Conservation (phyloP, 1,284 basidiomycete species). For the Schizophyllum amplum region DNA sequence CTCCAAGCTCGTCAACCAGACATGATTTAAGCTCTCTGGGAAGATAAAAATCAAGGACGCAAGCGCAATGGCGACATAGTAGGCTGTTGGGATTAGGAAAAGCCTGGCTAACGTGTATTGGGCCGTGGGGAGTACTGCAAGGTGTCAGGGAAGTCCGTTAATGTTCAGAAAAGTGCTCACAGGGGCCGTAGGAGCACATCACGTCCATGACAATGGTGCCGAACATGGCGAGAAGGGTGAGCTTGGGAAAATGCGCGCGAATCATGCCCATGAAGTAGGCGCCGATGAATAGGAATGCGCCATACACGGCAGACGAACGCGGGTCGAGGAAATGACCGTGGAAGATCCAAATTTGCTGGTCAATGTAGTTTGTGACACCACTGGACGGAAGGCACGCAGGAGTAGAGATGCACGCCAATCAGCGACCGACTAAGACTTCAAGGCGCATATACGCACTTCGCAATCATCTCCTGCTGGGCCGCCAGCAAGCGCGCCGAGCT, state of each 20-base stretch:
- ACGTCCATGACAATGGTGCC: constrained; percentile 56
- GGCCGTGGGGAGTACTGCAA: constrained; percentile 53
- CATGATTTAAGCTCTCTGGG: constrained; percentile 63
- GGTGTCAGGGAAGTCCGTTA: constrained; percentile 24
- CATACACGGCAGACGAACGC: constrained; percentile 53
- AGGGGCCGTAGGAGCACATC: constrained; percentile 37
- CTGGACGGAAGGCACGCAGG: not conserved
- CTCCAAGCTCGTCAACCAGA: constrained; percentile 33
- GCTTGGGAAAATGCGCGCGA: constrained; percentile 53
- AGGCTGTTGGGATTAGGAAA: constrained; percentile 50
- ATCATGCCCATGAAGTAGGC: constrained; percentile 52
- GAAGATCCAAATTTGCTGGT: constrained; percentile 35
- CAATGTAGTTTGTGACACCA: constrained; percentile 30
- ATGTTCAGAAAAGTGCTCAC: constrained; percentile 24
- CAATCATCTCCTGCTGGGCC: constrained; percentile 37
- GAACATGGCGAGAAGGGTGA: constrained; percentile 50
- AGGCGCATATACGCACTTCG: constrained; percentile 2
- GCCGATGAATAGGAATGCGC: constrained; percentile 64
- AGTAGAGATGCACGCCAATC: constrained; percentile 26
- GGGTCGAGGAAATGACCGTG: constrained; percentile 63
- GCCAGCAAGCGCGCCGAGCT: constrained; percentile 40
- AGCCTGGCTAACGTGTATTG: constrained; percentile 56
- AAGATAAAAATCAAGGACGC: constrained; percentile 56
- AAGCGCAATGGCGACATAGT: constrained; percentile 55
- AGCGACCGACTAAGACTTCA: not conserved